These are phyloP conservation scores for Diversispora epigaea DNA, from an alignment of 192 early-diverging fungal species.

Conservation along the genomic window DNA sequence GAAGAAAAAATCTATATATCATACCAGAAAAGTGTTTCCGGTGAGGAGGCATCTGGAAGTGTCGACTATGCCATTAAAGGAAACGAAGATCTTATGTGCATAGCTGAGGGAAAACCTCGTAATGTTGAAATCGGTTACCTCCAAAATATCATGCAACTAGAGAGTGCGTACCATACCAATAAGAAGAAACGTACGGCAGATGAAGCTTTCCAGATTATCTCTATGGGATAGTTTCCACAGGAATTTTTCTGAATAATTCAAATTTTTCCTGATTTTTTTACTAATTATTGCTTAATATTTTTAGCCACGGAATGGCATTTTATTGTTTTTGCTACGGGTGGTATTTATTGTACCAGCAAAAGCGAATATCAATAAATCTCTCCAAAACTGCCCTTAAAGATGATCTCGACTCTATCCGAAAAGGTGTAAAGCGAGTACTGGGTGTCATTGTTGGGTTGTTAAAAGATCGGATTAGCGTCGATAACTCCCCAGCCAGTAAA, in stretches of 20 bases:
- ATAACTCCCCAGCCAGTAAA: too few relatives aligned
- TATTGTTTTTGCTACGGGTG: constrained; percentile 1
- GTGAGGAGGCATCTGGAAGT: constrained; percentile 2
- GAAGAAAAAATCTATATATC: constrained; percentile 9
- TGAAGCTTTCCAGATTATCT: constrained; percentile 24
- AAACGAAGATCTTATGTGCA: constrained; percentile 23
- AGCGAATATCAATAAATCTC: constrained; percentile 18
- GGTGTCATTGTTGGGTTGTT: constrained; percentile 13
- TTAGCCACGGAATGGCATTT: constrained; percentile 22
- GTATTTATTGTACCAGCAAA: constrained; percentile 20
- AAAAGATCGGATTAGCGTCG: constrained; percentile 3
- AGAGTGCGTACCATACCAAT: not conserved
- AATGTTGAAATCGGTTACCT: constrained; percentile 23
- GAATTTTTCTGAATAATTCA: not conserved
- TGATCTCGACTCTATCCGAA: not conserved
- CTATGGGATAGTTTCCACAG: not conserved
- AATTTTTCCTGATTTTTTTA: not conserved
- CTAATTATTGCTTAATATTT: too few relatives aligned
- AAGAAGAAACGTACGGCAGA: constrained; percentile 2
- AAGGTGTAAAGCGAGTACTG: constrained; percentile 18
- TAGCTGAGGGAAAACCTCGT: constrained; percentile 16
- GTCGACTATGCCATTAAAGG: constrained; percentile 22
- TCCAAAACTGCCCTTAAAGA: constrained; percentile 15
- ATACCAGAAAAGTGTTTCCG: constrained; percentile 8
- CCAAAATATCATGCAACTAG: constrained; percentile 4